Evolutionary conservation across 2,329 filamentous ascomycete species (phyloP).

Genomic region (Diaporthe nobilis): DNA sequence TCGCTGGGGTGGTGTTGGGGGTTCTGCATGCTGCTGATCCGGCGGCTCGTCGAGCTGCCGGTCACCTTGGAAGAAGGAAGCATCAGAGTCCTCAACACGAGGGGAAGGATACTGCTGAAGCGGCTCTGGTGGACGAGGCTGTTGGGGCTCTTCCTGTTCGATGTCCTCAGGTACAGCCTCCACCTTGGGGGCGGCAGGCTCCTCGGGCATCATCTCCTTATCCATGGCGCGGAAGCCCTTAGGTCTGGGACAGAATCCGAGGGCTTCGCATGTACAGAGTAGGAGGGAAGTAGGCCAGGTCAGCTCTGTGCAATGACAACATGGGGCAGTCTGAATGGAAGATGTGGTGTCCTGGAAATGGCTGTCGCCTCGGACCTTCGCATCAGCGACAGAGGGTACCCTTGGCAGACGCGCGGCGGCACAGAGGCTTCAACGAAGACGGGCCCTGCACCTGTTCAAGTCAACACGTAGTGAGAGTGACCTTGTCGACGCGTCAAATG

Average conservation of each 20-base stretch:
- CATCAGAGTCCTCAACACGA: conserved; percentile 38
- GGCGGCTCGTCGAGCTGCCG: conserved; percentile 44
- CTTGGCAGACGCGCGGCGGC: conserved; percentile 7
- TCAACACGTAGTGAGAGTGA: conserved; percentile 1
- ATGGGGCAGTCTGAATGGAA: neutral
- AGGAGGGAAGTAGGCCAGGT: neutral
- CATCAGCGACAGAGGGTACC: neutral
- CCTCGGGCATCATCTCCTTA: conserved; percentile 27
- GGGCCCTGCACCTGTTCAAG: neutral
- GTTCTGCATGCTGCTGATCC: conserved; percentile 50
- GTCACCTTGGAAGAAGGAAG: conserved; percentile 40
- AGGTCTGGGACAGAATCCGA: neutral
- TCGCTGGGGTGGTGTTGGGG: conserved; percentile 58
- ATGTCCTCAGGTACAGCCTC: conserved; percentile 41
- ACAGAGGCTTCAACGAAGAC: neutral
- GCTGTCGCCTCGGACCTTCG: neutral
- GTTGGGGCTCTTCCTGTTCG: conserved; percentile 26
- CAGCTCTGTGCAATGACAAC: conserved; percentile 1
- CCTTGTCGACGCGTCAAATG: conserved; percentile 25
- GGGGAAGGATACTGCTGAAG: conserved; percentile 40
- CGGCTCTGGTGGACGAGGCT: conserved; percentile 20
- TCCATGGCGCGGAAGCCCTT: conserved; percentile 30
- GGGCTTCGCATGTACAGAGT: conserved; percentile 24
- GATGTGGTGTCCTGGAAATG: neutral
- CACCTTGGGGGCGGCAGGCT: conserved; percentile 35